Base-by-base conservation (phyloP, 345 rosid genomes). In the Cochlearia excelsa region DNA sequence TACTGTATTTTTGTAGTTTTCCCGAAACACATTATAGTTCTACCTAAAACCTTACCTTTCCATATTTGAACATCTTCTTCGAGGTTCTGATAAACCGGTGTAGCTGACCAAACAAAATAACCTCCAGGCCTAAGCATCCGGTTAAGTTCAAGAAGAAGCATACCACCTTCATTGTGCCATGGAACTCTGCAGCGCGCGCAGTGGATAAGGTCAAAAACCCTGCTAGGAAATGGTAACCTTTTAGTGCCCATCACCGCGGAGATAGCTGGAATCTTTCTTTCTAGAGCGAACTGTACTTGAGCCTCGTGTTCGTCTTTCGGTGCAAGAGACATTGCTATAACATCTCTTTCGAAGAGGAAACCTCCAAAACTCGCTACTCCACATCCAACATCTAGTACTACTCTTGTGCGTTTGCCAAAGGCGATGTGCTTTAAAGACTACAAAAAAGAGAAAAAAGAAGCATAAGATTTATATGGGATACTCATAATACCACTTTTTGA, bases 291-390 rank as follows among this genome's bases (percentile, higher is more conserved):
- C 65, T 93, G 99, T 33, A 93, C 95, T 52, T 93, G 97, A 61
- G 99, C 99, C 50, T 89, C 96, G 2, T 93, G 97, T 68, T 93
- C 97, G 67, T 93, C 97, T 56, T 93, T 93, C n/a, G 99, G 97
- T 27, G 99, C 97, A 57, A 93, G 88, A 0, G 97, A 93, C 95
- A 93, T 87, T 30, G 96, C 71, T 10, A 89, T 79, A 62, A 85
- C 99, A 70, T 93, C 92, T 78, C 77, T 85, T 5, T 89, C 96
- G 40, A 93, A 89, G 4, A 89, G 84, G 64, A 49, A 87, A 26
- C 97, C 96, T 0, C 99, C 95, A 10, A 89, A 93, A 47, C 99
- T 93, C 34, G 97, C 97, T 31, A 93, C 97, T 6, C 99, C 99
- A 67, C 99, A 93, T 3, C 99, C 99, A 46, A 89, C 95, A 52